phyloP scores from a whole-genome alignment of 108 stramenopile genomes.

The Skeletonema grethae region DNA sequence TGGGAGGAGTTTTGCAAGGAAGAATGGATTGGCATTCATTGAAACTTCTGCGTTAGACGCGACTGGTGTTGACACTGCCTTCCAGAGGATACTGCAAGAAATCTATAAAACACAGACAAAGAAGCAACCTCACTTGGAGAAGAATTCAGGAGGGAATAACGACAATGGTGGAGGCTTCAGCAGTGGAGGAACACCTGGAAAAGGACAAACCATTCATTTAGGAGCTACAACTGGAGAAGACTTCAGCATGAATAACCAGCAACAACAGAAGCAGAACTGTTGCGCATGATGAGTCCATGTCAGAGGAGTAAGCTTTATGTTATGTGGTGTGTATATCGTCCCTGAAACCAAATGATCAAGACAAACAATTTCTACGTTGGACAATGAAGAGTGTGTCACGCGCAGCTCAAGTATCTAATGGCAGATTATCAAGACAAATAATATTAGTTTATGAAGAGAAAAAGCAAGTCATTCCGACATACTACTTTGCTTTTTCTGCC shows the following conservation, averaged over 20 bases:
- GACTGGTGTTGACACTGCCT: slow-evolving; percentile 96
- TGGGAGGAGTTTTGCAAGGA: slow-evolving; percentile 58
- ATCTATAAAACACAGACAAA: slow-evolving; percentile 66
- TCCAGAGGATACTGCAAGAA: slow-evolving; percentile 92
- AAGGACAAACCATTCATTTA: slow-evolving; percentile 3
- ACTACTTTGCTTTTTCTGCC: background rate
- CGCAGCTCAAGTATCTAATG: too few relatives aligned
- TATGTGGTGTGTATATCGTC: background rate
- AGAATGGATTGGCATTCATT: slow-evolving; percentile 86
- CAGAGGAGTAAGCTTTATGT: background rate
- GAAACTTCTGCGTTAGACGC: slow-evolving; percentile 97
- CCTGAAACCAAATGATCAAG: background rate
- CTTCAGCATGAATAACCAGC: slow-evolving; percentile 4
- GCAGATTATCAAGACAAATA: background rate
- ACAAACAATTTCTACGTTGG: background rate
- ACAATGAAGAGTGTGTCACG: too few relatives aligned
- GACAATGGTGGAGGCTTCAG: slow-evolving; percentile 18
- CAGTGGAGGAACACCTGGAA: slow-evolving; percentile 6
- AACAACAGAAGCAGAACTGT: background rate
- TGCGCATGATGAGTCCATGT: background rate
- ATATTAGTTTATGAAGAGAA: slow-evolving; percentile 2
- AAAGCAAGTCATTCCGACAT: background rate
- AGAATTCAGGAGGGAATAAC: slow-evolving; percentile 24
- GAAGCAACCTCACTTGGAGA: slow-evolving; percentile 43
- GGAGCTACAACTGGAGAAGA: slow-evolving; percentile 4